Conservation (phyloP, 345 rosid species). For the Alliaria petiolata region DNA sequence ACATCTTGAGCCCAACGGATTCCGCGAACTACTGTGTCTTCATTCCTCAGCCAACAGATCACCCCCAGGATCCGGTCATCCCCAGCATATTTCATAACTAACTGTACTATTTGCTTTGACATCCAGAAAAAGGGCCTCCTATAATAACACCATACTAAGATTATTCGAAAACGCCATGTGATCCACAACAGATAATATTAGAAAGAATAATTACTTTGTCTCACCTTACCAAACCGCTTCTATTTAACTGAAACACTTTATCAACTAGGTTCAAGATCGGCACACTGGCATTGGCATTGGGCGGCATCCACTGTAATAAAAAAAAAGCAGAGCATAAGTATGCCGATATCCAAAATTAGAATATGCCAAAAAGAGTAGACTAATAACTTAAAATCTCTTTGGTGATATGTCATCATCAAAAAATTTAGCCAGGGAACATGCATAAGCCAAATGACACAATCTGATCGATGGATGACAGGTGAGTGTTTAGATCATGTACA, state of each 20-base stretch:
- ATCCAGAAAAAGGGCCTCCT: conserved; percentile 99
- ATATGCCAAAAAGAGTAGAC: background rate
- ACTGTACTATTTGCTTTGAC: conserved; percentile 89
- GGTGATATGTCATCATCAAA: background rate
- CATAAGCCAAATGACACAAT: conserved; percentile 5
- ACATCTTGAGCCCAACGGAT: conserved; percentile 92
- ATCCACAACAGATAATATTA: background rate
- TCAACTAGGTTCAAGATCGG: conserved; percentile 94
- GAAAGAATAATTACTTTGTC: conserved; percentile 15
- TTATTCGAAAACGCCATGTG: background rate
- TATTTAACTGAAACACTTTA: conserved; percentile 91
- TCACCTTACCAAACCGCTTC: conserved; percentile 98
- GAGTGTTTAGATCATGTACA: conserved; percentile 51
- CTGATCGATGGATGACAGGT: background rate
- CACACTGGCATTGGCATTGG: conserved; percentile 95
- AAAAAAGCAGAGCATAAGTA: conserved; percentile 5
- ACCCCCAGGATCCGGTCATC: conserved; percentile 95
- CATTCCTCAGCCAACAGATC: conserved; percentile 75
- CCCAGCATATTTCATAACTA: conserved; percentile 96
- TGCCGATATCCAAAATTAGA: background rate
- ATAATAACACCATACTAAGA: conserved; percentile 18
- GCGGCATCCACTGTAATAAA: conserved; percentile 85
- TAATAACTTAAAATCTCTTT: background rate
- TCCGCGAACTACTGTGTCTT: conserved; percentile 76
- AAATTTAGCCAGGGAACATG: background rate